Evolutionary conservation across 2,329 filamentous ascomycete genomes (phyloP).

Genomic region (Diaporthe vaccinii): DNA sequence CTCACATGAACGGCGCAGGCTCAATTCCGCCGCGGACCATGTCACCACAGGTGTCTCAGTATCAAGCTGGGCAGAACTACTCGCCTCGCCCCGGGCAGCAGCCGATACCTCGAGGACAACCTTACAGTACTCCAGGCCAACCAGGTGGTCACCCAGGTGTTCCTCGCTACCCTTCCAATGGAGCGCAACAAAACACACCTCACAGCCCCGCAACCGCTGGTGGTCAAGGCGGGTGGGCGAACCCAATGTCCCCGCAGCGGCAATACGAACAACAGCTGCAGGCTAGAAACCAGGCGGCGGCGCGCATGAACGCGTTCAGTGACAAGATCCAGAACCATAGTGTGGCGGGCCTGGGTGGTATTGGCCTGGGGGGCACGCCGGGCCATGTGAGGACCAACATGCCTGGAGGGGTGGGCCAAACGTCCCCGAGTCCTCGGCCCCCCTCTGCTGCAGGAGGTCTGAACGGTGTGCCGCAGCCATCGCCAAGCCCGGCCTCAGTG

Average conservation of each 20-base stretch:
- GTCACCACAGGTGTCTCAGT: constrained; percentile 56
- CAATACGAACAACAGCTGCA: constrained; percentile 46
- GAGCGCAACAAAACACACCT: constrained; percentile 29
- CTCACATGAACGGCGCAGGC: constrained; percentile 60
- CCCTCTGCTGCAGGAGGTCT: constrained; percentile 35
- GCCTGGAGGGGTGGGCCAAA: constrained; percentile 49
- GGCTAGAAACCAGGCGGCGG: constrained; percentile 29
- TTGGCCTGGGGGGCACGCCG: constrained; percentile 51
- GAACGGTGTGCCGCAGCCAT: constrained; percentile 43
- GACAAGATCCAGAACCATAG: constrained; percentile 57
- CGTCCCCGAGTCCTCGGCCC: constrained; percentile 53
- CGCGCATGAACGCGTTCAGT: constrained; percentile 35
- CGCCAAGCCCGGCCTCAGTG: constrained; percentile 44
- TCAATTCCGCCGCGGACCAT: constrained; percentile 57
- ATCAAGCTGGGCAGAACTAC: constrained; percentile 53
- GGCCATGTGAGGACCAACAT: constrained; percentile 55
- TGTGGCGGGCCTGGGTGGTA: constrained; percentile 53
- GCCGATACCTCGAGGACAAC: constrained; percentile 41
- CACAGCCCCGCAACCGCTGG: constrained; percentile 30
- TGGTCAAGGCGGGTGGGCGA: constrained; percentile 32
- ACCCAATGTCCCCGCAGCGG: constrained; percentile 44
- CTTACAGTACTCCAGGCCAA: constrained; percentile 38
- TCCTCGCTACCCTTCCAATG: constrained; percentile 39
- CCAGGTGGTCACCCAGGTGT: constrained; percentile 38
- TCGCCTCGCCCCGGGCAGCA: constrained; percentile 51